Evolutionary conservation across 495 filamentous ascomycete genomes (phyloP).

Genomic region (Terfezia boudieri): DNA sequence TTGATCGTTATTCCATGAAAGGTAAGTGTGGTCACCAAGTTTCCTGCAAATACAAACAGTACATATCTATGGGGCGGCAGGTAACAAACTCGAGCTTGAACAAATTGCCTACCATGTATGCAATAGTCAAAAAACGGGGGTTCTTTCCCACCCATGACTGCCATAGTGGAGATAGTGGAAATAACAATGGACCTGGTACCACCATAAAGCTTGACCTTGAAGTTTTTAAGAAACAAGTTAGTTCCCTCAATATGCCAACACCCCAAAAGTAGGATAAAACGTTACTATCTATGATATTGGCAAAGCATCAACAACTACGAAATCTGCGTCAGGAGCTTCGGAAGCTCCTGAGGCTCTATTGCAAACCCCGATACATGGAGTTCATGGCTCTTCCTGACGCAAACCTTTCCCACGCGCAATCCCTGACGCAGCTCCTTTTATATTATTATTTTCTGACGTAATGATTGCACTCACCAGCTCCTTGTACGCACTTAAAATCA

Average conservation of each 20-base stretch:
- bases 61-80: too few species aligned
- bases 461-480: too few species aligned
- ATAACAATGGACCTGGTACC: slow-evolving; percentile 90
- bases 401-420: too few species aligned
- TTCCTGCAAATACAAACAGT: slow-evolving; percentile 36
- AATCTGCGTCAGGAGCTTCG: too few species aligned
- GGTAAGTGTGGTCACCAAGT: slow-evolving; percentile 91
- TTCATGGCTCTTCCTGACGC: too few species aligned
- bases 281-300: slow-evolving; percentile 57
- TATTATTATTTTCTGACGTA: too few species aligned
- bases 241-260: not conserved
- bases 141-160: slow-evolving; percentile 84
- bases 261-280: slow-evolving; percentile 17
- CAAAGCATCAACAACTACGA: not conserved
- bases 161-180: slow-evolving; percentile 79
- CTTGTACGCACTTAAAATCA: too few species aligned
- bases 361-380: too few species aligned
- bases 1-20: slow-evolving; percentile 88
- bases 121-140: slow-evolving; percentile 91
- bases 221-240: slow-evolving; percentile 31
- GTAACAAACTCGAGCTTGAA: slow-evolving; percentile 36
- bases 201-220: slow-evolving; percentile 57
- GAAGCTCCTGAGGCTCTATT: too few species aligned
- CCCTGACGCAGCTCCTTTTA: too few species aligned
- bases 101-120: slow-evolving; percentile 80